Base-by-base conservation (phyloP, 1,284 basidiomycete species). In the Bjerkandera adusta region DNA sequence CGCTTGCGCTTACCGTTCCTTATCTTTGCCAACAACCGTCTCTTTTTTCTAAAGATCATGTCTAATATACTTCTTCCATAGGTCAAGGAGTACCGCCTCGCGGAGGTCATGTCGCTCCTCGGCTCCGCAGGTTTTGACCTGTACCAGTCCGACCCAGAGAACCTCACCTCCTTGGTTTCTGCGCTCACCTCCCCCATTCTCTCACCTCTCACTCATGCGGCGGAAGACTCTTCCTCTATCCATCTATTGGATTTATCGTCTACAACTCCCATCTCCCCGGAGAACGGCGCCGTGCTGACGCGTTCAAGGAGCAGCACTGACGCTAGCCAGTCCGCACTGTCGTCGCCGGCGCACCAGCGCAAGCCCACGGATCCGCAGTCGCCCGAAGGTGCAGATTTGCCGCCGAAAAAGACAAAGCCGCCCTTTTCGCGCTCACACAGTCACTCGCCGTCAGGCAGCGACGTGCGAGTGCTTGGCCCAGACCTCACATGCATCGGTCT, bases 71-170 rank as follows among this genome's bases (percentile, higher is more conserved):
- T n/a, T n/a, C n/a, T n/a, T n/a, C n/a, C n/a, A n/a, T 56, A 85
- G 83, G 83, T 86, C 47, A 86, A 85, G 61, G 76, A 84, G 55
- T 69, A 72, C 43, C 77, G 82, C 38, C 64, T 88, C 1, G 69
- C 73, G 44, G 79, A 85, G 58, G 81, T 78, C 41, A 76, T 87
- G 67, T 63, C 66, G 16, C 69, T 85, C 3, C 75, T 88, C 46
- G 71, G 72, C 20, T 66, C 70, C 30, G 76, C 80, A 26, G 85
- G 85, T 10, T 87, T 86, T 55, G 75, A 81, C 57, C 66, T 85
- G n/a, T 85, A 86, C 57, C 73, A 77, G n/a, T 70, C 75, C 37
- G 75, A 79, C 55, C 68, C 66, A 44, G 70, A 68, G 48, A 66
- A 68, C 55, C 64, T 67, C 58, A 66, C 67, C 51, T 66, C 67